phyloP scores from a whole-genome alignment of 2,329 filamentous ascomycete genomes.

The Ophiostoma perfectum region DNA sequence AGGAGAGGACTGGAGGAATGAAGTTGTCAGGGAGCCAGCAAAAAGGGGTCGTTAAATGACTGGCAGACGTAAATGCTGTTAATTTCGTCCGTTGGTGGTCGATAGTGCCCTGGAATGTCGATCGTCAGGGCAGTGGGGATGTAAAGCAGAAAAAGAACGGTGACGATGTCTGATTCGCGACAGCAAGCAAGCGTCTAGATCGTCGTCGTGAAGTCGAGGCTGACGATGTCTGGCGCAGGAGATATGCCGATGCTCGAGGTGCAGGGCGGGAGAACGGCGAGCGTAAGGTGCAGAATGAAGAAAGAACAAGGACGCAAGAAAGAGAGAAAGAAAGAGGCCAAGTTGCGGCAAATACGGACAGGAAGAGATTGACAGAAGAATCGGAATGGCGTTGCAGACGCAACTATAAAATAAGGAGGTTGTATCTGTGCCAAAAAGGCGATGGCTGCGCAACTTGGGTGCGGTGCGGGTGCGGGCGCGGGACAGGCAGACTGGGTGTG shows the following conservation, averaged over 20 bases:
- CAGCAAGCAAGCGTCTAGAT: background rate
- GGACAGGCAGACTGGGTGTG: background rate
- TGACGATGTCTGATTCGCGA: background rate
- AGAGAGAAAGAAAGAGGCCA: background rate
- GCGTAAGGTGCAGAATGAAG: too few relatives aligned
- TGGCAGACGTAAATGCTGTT: background rate
- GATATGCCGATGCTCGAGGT: background rate
- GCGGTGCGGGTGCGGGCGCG: background rate
- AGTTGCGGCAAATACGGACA: background rate
- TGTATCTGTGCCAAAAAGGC: slow-evolving; percentile 17
- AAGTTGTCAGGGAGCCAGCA: background rate
- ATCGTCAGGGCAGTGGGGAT: slow-evolving; percentile 10
- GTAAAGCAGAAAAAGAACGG: background rate
- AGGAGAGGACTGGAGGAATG: too few relatives aligned
- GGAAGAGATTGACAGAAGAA: slow-evolving; percentile 7
- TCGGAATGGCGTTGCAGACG: background rate
- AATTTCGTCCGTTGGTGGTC: slow-evolving; percentile 3
- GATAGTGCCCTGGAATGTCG: slow-evolving; percentile 17
- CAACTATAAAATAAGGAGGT: slow-evolving; percentile 21
- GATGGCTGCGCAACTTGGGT: slow-evolving; percentile 16
- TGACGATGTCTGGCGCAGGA: too few relatives aligned
- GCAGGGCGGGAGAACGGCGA: background rate
- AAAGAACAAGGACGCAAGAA: background rate
- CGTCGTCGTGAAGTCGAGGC: background rate
- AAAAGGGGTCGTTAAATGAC: background rate